phyloP scores from a whole-genome alignment of 2,329 filamentous ascomycete species.

The Phaeosphaeriaceae sp. region DNA sequence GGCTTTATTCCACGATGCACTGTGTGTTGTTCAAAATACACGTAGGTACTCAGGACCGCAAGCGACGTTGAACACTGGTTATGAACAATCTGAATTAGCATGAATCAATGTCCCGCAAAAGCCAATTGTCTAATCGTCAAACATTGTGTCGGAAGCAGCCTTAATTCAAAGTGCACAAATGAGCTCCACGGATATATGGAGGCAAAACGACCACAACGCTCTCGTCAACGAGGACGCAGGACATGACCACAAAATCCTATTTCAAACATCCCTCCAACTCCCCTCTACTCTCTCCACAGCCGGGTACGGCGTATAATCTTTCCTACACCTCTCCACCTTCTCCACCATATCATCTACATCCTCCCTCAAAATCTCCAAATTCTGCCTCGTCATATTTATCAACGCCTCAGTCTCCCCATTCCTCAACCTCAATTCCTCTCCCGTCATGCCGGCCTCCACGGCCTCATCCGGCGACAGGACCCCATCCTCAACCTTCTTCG shows the following conservation, averaged over 20 bases:
- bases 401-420: slow-evolving; percentile 20
- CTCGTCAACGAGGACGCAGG: no score
- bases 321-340: slow-evolving; percentile 13
- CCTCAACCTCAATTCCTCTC: slow-evolving; percentile 1
- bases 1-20: no score
- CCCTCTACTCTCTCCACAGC: not conserved
- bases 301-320: not conserved
- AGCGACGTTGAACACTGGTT: no score
- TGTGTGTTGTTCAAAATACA: no score
- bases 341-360: slow-evolving; percentile 27
- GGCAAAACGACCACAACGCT: no score
- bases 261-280: slow-evolving; percentile 7
- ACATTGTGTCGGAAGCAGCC: no score
- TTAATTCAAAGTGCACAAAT: no score
- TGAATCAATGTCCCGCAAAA: no score
- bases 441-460: not conserved
- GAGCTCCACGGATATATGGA: no score
- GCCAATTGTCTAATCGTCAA: no score
- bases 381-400: slow-evolving; percentile 19
- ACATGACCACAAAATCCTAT: not conserved
- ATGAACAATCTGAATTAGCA: no score
- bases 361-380: slow-evolving; percentile 21
- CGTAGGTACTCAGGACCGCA: no score
- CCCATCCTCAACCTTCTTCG: not conserved
- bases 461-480: not conserved